Evolutionary conservation across 148 eudicot species (phyloP).

Genomic region (Camellia lanceoleosa): DNA sequence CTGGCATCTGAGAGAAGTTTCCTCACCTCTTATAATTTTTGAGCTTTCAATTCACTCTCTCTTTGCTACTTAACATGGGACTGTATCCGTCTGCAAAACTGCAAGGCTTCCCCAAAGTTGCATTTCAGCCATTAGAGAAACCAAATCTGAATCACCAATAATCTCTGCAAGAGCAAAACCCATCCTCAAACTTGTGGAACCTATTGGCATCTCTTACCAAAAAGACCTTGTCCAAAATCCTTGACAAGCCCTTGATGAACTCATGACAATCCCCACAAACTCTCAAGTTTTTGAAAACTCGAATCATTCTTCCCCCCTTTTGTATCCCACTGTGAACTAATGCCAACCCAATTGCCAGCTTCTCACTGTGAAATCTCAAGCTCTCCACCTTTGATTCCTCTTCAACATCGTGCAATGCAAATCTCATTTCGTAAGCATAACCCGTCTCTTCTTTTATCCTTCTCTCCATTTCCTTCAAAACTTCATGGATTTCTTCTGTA

Average conservation of each 20-base stretch:
- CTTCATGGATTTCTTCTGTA: slow-evolving; percentile 37
- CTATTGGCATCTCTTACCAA: slow-evolving; percentile 77
- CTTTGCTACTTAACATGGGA: too few relatives aligned
- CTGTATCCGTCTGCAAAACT: too few relatives aligned
- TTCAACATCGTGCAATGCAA: slow-evolving; percentile 67
- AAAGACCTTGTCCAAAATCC: slow-evolving; percentile 56
- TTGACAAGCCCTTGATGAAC: slow-evolving; percentile 74
- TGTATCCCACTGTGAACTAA: slow-evolving; percentile 39
- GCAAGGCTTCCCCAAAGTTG: neutral
- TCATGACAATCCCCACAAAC: slow-evolving; percentile 86
- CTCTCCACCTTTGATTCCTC: slow-evolving; percentile 73
- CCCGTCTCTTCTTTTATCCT: slow-evolving; percentile 71
- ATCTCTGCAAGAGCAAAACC: slow-evolving; percentile 70
- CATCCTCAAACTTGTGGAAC: slow-evolving; percentile 73
- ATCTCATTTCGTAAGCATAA: slow-evolving; percentile 54
- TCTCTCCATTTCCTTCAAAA: slow-evolving; percentile 54
- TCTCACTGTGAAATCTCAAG: slow-evolving; percentile 76
- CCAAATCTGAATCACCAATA: slow-evolving; percentile 50
- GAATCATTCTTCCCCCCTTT: slow-evolving; percentile 34
- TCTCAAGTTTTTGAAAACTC: slow-evolving; percentile 73
- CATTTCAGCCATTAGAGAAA: neutral
- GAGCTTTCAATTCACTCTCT: too few relatives aligned
- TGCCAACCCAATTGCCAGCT: slow-evolving; percentile 71
- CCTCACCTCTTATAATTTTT: too few relatives aligned
- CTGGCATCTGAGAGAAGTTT: too few relatives aligned